Percentiles rank a stretch among this genome's conserved stretches.
Evolutionary conservation across 2,329 filamentous ascomycete species (phyloP).

Genomic region (Aspergillus sp.): DNA sequence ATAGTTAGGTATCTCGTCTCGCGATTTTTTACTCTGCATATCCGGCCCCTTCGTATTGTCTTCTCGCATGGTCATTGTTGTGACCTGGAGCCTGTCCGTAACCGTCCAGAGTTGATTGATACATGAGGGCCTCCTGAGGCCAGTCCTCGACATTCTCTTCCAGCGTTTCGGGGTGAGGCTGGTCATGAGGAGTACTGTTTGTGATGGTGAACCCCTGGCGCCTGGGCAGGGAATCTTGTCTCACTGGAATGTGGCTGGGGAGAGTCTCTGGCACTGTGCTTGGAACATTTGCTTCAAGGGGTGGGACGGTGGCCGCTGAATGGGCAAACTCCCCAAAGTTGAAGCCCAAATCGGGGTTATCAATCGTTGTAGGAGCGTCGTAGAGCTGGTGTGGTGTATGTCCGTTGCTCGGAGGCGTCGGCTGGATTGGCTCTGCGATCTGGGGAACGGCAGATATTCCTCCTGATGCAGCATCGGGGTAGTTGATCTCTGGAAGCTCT

Average conservation of each 20-base stretch:
- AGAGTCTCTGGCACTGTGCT: slow-evolving; percentile 6
- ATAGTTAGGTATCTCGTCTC: too few relatives aligned
- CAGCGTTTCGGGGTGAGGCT: slow-evolving; percentile 11
- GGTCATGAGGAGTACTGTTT: slow-evolving; percentile 1
- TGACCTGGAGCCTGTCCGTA: too few relatives aligned
- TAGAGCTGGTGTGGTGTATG: slow-evolving; percentile 1
- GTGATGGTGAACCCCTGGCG: slow-evolving; percentile 4
- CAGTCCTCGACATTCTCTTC: slow-evolving; percentile 30
- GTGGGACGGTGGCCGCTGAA: slow-evolving; percentile 4
- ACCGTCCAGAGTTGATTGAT: slow-evolving; percentile 24
- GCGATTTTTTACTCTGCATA: too few relatives aligned
- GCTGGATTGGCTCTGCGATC: slow-evolving; percentile 17
- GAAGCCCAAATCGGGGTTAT: slow-evolving; percentile 26
- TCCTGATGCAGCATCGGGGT: slow-evolving; percentile 7
- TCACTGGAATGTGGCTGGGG: slow-evolving; percentile 8
- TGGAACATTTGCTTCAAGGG: slow-evolving; percentile 6
- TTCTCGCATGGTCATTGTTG: too few relatives aligned
- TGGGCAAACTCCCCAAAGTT: slow-evolving; percentile 24
- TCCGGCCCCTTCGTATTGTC: too few relatives aligned
- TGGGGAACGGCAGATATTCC: slow-evolving; percentile 14
- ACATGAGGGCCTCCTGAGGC: slow-evolving; percentile 38
- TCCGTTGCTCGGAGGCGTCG: slow-evolving; percentile 6
- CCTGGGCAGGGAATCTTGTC: slow-evolving; percentile 6
- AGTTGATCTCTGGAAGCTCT: background rate
- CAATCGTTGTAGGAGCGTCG: slow-evolving; percentile 4